Evolutionary conservation across 2,329 filamentous ascomycete genomes (phyloP).

Genomic region (Fusarium subtropicale): DNA sequence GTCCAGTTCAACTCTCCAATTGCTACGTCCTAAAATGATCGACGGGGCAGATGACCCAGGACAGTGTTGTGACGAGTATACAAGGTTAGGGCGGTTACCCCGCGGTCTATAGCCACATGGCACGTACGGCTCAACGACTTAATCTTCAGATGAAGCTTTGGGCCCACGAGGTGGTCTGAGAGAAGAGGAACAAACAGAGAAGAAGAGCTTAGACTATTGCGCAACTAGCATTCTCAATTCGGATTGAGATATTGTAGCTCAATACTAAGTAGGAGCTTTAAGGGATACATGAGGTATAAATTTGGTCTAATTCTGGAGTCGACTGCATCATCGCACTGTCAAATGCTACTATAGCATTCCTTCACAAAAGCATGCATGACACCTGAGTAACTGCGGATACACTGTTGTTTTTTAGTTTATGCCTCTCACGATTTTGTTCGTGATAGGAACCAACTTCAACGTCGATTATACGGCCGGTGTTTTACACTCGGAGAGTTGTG

Average conservation of each 20-base stretch:
- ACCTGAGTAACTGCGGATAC: conserved; percentile 90
- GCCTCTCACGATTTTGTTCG: conserved; percentile 42
- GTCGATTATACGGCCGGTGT: conserved; percentile 89
- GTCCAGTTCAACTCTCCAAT: conserved; percentile 88
- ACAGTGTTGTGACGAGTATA: conserved; percentile 86
- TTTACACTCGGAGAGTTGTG: conserved; percentile 82
- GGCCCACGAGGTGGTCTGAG: conserved; percentile 86
- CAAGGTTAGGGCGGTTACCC: conserved; percentile 90
- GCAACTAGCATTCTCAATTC: conserved; percentile 78
- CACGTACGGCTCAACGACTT: conserved; percentile 83
- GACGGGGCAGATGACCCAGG: conserved; percentile 89
- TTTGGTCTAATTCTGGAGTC: conserved; percentile 81
- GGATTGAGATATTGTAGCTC: conserved; percentile 85
- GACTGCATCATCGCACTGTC: conserved; percentile 87
- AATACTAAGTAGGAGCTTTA: conserved; percentile 81
- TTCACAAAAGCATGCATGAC: conserved; percentile 86
- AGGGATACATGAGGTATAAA: conserved; percentile 76
- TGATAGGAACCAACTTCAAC: conserved; percentile 43
- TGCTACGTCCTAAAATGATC: conserved; percentile 90
- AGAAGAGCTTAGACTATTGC: conserved; percentile 74
- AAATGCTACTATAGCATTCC: conserved; percentile 90
- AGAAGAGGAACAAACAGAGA: conserved; percentile 64
- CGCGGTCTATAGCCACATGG: conserved; percentile 93
- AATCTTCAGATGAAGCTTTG: conserved; percentile 83
- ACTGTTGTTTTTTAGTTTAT: conserved; percentile 92